A percentile compares a stretch with the other conserved stretches of the same genome.
Conservation (phyloP, 441 rosid genomes). For the Arabidopsis hybrid region DNA sequence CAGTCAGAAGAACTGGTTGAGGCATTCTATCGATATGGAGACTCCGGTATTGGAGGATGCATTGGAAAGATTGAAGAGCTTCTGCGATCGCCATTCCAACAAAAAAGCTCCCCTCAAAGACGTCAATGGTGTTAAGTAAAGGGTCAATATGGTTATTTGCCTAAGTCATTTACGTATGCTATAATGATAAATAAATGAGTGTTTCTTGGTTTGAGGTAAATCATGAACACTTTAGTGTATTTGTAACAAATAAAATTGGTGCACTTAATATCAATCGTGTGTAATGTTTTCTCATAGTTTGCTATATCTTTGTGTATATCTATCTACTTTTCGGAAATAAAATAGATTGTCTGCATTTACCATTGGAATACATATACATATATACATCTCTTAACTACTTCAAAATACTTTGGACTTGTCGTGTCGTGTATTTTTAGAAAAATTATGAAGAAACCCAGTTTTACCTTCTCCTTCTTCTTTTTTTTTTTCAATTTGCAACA, state of each 20-base stretch:
- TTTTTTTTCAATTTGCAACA: too few relatives aligned
- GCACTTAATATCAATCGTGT: constrained; percentile 17
- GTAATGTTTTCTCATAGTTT: constrained; percentile 21
- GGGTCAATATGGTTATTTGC: neutral
- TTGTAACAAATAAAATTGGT: constrained; percentile 13
- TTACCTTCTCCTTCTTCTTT: too few relatives aligned
- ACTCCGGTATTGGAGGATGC: constrained; percentile 35
- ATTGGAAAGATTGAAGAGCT: constrained; percentile 40
- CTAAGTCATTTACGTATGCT: constrained; percentile 12
- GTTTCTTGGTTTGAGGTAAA: neutral
- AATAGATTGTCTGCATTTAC: neutral
- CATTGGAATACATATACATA: too few relatives aligned
- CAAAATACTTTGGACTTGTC: too few relatives aligned
- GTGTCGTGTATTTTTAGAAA: too few relatives aligned
- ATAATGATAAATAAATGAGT: constrained; percentile 1
- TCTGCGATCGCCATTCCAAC: constrained; percentile 28
- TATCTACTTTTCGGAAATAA: neutral
- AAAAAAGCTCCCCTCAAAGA: neutral
- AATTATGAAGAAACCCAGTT: too few relatives aligned
- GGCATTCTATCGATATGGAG: constrained; percentile 44
- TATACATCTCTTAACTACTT: too few relatives aligned
- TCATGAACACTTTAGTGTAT: constrained; percentile 14
- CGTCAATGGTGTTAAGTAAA: constrained; percentile 26
- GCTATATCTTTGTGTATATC: neutral
- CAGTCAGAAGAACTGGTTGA: constrained; percentile 40